Base-by-base conservation (phyloP, 2,329 filamentous ascomycete genomes). In the Verticillium tricorpus region DNA sequence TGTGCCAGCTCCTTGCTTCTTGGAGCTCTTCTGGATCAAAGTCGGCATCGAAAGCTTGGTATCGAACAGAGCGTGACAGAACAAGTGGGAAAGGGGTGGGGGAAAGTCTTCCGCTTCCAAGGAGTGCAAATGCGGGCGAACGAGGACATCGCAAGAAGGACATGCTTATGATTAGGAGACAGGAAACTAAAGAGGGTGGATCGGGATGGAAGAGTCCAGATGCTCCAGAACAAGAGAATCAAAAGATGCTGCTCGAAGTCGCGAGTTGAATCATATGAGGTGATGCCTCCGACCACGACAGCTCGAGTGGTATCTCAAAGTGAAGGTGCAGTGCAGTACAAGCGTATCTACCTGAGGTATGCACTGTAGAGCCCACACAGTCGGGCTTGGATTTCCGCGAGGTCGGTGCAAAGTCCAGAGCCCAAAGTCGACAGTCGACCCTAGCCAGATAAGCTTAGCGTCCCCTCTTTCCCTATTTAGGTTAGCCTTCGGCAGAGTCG, bases 1-100 rank as follows among this genome's bases (percentile, higher is more conserved):
- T 67, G 57, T 76, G 77, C 85, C 85, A 87, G 63, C 72, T 73
- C 28, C 84, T 78, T 2, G 83, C 83, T 63, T 84, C 82, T 5
- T 72, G 69, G 35, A 87, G 69, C 7, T 81, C 77, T 2, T 82
- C 80, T 34, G 76, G 75, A 61, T 86, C 81, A n/a, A 84, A 74
- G 0, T 71, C 69, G 1, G 78, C 76, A 62, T 84, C 82, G 61
- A 79, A 82, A 1, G 82, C 80, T 58, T 80, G 75, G 61, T 81
- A 80, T 54, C 77, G 73, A 5, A 62, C 65, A 19, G 31, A 60
- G 3, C 67, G 64, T 6, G 56, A 52, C 12, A 12, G 45, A 54
- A 17, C 7, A 61, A 52, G n/a, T 11, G 45, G 9, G 14, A 17
- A 8, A n/a, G 5, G 11, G 3, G n/a, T 52, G 45, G 45, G 11